phyloP scores from a whole-genome alignment of 192 early-diverging fungal genomes.

The Physocladia obscura region DNA sequence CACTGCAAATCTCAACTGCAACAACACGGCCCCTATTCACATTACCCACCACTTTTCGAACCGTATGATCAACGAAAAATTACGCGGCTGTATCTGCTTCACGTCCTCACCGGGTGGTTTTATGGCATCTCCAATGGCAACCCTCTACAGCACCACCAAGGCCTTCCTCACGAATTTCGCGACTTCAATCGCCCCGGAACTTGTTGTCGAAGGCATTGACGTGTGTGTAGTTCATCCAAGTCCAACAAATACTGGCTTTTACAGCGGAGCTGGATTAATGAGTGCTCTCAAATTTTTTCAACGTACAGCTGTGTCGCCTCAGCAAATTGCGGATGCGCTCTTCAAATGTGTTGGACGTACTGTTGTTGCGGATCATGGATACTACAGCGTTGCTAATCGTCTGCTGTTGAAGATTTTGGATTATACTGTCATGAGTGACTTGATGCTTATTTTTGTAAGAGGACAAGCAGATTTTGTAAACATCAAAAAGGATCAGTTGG shows the following conservation, averaged over 20 bases:
- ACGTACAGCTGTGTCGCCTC: slow-evolving; percentile 42
- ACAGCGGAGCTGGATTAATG: slow-evolving; percentile 46
- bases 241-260: slow-evolving; percentile 59
- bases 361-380: slow-evolving; percentile 49
- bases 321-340: slow-evolving; percentile 57
- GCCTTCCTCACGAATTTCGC: slow-evolving; percentile 52
- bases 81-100: slow-evolving; percentile 39
- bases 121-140: slow-evolving; percentile 51
- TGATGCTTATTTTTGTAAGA: slow-evolving; percentile 46
- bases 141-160: slow-evolving; percentile 54
- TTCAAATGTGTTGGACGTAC: slow-evolving; percentile 53
- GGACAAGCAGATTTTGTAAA: slow-evolving; percentile 50
- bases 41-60: slow-evolving; percentile 56
- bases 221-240: slow-evolving; percentile 57
- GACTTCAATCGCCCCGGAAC: slow-evolving; percentile 55
- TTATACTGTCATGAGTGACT: slow-evolving; percentile 59
- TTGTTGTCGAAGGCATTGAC: slow-evolving; percentile 49
- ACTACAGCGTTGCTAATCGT: slow-evolving; percentile 46
- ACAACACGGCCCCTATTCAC: slow-evolving; percentile 47
- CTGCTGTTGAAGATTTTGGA: slow-evolving; percentile 53
- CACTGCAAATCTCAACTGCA: slow-evolving; percentile 55
- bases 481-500: slow-evolving; percentile 37
- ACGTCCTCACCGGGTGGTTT: slow-evolving; percentile 57
- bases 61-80: slow-evolving; percentile 32
- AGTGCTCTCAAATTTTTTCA: slow-evolving; percentile 32